Evolutionary conservation across 73 alveolate species (phyloP), one percentile per base, ranked within the genome.

Genomic region (Uronychia setigera): DNA sequence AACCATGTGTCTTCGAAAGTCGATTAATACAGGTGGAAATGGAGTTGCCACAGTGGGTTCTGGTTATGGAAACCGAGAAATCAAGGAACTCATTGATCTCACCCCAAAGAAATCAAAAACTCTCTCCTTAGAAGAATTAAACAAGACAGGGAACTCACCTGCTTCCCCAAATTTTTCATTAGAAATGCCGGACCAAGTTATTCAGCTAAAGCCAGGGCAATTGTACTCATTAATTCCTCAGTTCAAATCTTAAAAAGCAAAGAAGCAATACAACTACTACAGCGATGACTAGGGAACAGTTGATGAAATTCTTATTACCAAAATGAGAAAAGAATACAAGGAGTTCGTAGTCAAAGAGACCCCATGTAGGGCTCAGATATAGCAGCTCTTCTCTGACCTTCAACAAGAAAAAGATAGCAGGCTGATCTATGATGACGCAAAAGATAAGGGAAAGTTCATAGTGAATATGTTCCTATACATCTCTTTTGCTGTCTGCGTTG

Each of bases 351-450:
- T 86, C 25, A 26, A 79, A n/a, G 79, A 57, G 28, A 86, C 92
- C 59, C 92, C 92, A 29, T 86, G 92, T 46, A 32, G 78, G 13
- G 19, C n/a, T 19, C 87, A 86, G 59, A 14, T 86, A 19, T 58
- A 79, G 25, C 83, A 78, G 35, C 79, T 58, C 85, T 76, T 86
- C 29, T 29, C 34, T 26, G 59, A 78, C 33, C 31, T 86, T 87
- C 83, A 78, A 58, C 28, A 60, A 1, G 58, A 32, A 32, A 86
- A 86, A 34, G 74, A 30, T 29, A 30, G 35, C 83, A 76, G 76
- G 57, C 79, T 86, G 59, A 81, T 79, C 27, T 86, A 86, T 35
- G 79, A 46, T 35, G 34, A 75, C n/a, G 46, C 79, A 35, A 82
- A 29, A 33, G 19, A 79, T 34, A n/a, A 27, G n/a, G 80, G 87